Evolutionary conservation across 1,284 basidiomycete genomes (phyloP).

Genomic region (Ustilago esculenta): DNA sequence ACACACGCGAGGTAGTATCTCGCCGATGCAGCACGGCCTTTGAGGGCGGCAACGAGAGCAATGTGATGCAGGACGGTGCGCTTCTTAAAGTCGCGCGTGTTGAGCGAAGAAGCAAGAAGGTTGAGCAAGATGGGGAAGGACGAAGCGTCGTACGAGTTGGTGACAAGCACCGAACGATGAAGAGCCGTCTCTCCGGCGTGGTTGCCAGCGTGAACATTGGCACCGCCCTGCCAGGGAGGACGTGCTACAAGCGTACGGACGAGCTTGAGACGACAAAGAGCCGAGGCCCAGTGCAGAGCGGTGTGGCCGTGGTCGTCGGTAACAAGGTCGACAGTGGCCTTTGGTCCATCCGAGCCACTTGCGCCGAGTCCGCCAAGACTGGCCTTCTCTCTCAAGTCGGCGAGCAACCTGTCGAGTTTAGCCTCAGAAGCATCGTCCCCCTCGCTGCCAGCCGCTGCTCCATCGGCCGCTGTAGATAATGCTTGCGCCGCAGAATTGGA

Average conservation of each 20-base stretch:
- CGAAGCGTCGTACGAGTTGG: slow-evolving; percentile 81
- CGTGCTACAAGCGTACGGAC: slow-evolving; percentile 69
- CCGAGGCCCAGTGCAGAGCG: slow-evolving; percentile 90
- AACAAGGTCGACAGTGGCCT: slow-evolving; percentile 72
- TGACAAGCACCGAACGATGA: slow-evolving; percentile 88
- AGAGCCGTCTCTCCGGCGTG: slow-evolving; percentile 93
- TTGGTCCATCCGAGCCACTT: slow-evolving; percentile 76
- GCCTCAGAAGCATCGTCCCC: slow-evolving; percentile 23
- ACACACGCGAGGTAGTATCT: slow-evolving; percentile 92
- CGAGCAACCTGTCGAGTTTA: slow-evolving; percentile 43
- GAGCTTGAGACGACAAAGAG: slow-evolving; percentile 74
- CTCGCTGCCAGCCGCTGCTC: slow-evolving; percentile 9
- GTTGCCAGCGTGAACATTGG: slow-evolving; percentile 71
- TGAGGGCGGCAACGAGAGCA: slow-evolving; percentile 87
- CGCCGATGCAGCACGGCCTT: slow-evolving; percentile 83
- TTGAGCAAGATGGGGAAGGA: slow-evolving; percentile 77
- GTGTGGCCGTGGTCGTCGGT: slow-evolving; percentile 92
- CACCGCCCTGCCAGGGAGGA: slow-evolving; percentile 71
- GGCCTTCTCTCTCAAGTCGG: slow-evolving; percentile 43
- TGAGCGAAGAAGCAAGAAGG: slow-evolving; percentile 77
- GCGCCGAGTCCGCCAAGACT: slow-evolving; percentile 70
- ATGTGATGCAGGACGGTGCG: slow-evolving; percentile 95
- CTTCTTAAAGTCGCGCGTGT: slow-evolving; percentile 88
- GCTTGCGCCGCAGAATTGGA: neutral
- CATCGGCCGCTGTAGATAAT: neutral